Evolutionary conservation across 1,284 basidiomycete genomes (phyloP), one percentile per base, ranked within the genome.

Genomic region (Psilocybe mexicana): DNA sequence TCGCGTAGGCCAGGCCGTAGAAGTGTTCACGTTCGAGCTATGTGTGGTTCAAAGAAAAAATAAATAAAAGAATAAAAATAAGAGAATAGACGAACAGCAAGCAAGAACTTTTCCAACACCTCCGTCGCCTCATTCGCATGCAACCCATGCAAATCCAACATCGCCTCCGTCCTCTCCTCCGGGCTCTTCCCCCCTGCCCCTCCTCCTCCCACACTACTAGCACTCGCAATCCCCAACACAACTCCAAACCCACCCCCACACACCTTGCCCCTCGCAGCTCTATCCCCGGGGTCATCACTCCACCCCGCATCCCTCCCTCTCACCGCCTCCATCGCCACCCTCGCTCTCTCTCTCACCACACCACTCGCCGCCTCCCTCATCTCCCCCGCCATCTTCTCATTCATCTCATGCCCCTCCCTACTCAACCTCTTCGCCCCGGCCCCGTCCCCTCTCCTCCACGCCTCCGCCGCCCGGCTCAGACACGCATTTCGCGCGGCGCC

Each of bases 401-500:
- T 98, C 59, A 98, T 76, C 45, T 94, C 92, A 66, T 96, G 93
- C 3, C 95, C 96, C 70, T 98, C 96, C 42, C 92, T 79, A 64
- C 90, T 93, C 76, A 96, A 98, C 48, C 94, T 81, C 72, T 97
- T 96, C 24, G 96, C 96, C 0, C 92, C 91, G 0, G 94, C 94
- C 2, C 96, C 96, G 65, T 99, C 96, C 3, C 96, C 95, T 10
- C 92, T 83, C 46, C 93, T 81, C 90, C 93, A 98, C 2, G 96
- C 94, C 69, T 98, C 94, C 0, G 96, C 94, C 3, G 96, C 96
- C 45, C 94, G 87, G 2, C 92, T 93, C n/a, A 99, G 81, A 69
- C 93, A 96, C 10, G 94, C 93, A 69, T 98, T 98, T 35, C 96
- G 81, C 40, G 94, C 93, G 6, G 94, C 92, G 43, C 94, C 95